Evolutionary conservation across 1,139 yeast species (phyloP).

Genomic region (Kurtzmaniella quercitrusa): DNA sequence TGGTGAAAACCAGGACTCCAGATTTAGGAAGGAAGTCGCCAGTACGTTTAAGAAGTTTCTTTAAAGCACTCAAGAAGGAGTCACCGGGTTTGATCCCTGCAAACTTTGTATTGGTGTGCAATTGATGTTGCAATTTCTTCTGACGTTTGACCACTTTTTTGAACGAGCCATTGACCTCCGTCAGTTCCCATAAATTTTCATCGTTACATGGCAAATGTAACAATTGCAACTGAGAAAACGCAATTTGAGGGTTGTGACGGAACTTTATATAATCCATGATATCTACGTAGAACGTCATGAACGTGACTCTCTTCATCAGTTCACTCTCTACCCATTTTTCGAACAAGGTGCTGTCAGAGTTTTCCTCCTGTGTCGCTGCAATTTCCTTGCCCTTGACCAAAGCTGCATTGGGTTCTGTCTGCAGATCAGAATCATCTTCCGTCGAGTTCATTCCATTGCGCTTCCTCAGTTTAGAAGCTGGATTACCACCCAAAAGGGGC

Average conservation of each 20-base stretch:
- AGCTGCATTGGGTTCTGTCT: slow-evolving; percentile 3
- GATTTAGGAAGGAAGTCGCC: slow-evolving; percentile 12
- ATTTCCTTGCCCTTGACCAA: slow-evolving; percentile 16
- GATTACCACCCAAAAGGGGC: slow-evolving; percentile 71
- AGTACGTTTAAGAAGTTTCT: slow-evolving; percentile 26
- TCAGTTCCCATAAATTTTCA: slow-evolving; percentile 60
- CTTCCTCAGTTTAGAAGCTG: slow-evolving; percentile 21
- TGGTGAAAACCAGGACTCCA: slow-evolving; percentile 44
- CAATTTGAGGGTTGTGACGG: slow-evolving; percentile 66
- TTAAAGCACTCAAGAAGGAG: slow-evolving; percentile 32
- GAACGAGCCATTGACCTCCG: slow-evolving; percentile 37
- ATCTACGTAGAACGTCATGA: slow-evolving; percentile 77
- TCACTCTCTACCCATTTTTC: slow-evolving; percentile 72
- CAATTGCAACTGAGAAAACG: slow-evolving; percentile 70
- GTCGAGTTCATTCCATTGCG: slow-evolving; percentile 20
- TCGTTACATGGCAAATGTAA: slow-evolving; percentile 75
- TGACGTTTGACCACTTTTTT: slow-evolving; percentile 36
- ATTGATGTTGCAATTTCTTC: slow-evolving; percentile 22
- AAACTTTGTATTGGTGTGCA: slow-evolving; percentile 3
- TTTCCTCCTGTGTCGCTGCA: slow-evolving; percentile 13
- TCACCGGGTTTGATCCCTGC: slow-evolving; percentile 20
- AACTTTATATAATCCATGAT: slow-evolving; percentile 76
- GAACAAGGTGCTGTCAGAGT: slow-evolving; percentile 23
- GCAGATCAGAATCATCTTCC: slow-evolving; percentile 26
- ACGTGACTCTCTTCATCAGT: slow-evolving; percentile 70